Evolutionary conservation across 331 rosid species (phyloP).

Genomic region (Stylosanthes scabra): DNA sequence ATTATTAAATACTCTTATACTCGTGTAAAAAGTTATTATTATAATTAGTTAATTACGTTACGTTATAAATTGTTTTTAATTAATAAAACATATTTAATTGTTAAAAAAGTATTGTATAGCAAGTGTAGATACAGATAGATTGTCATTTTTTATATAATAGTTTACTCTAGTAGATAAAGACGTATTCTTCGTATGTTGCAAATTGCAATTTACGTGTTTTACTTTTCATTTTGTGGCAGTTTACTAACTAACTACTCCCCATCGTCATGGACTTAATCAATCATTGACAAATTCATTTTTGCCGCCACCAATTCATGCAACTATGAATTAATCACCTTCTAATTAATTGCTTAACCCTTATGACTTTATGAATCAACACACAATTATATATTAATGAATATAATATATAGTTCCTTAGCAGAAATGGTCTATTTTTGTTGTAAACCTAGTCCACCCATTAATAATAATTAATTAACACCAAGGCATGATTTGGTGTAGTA

Average conservation of each 20-base stretch:
- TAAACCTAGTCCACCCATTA: not conserved
- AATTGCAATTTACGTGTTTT: no score
- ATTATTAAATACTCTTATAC: no score
- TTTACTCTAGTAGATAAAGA: no score
- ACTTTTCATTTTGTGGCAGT: not conserved
- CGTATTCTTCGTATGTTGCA: no score
- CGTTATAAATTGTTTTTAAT: no score
- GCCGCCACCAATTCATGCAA: not conserved
- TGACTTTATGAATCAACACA: no score
- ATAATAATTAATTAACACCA: not conserved
- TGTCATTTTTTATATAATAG: no score
- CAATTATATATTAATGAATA: not conserved
- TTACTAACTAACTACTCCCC: not conserved
- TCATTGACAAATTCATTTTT: not conserved
- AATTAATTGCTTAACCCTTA: not conserved
- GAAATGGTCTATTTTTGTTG: constrained; percentile 2
- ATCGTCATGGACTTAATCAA: not conserved
- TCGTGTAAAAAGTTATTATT: no score
- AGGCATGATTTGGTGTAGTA: not conserved
- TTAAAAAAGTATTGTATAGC: no score
- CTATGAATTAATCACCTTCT: not conserved
- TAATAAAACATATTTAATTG: no score
- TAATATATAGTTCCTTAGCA: not conserved
- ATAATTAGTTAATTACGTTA: no score
- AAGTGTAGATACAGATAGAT: no score